Percentiles rank a stretch among this genome's conserved stretches.
Conservation (phyloP, 192 early-diverging fungal species). For the Coemansia sp. region DNA sequence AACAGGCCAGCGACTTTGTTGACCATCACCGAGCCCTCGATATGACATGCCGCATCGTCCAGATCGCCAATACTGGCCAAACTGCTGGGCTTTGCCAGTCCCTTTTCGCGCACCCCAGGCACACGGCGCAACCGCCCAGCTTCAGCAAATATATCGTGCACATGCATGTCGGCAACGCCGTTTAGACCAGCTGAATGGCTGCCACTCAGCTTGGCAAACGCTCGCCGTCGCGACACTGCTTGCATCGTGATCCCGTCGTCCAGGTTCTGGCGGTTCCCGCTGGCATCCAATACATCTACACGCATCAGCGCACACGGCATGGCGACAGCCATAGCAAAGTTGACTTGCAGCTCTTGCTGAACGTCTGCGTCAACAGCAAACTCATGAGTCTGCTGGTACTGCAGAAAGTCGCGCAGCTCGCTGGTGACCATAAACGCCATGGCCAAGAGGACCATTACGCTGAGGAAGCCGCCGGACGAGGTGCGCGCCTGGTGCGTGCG, state of each 20-base stretch:
- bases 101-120: background rate
- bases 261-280: conserved; percentile 29
- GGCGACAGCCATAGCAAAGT: conserved; percentile 83
- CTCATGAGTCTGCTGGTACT: conserved; percentile 65
- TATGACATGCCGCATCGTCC: conserved; percentile 67
- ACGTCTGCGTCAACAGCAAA: conserved; percentile 76
- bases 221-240: background rate
- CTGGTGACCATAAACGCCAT: conserved; percentile 66
- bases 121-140: conserved; percentile 7
- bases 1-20: conserved; percentile 86
- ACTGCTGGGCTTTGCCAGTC: background rate
- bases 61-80: background rate
- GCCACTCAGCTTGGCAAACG: background rate
- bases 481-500: conserved; percentile 70
- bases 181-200: background rate
- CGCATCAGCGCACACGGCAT: conserved; percentile 70
- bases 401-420: conserved; percentile 70
- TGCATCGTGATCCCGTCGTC: conserved; percentile 10
- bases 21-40: conserved; percentile 69
- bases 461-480: conserved; percentile 72
- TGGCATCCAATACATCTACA: conserved; percentile 45
- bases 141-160: conserved; percentile 43
- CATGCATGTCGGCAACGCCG: conserved; percentile 13
- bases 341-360: conserved; percentile 71
- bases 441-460: conserved; percentile 64